Percentiles rank a stretch among this genome's conserved stretches.
phyloP scores from a whole-genome alignment of 495 filamentous ascomycete genomes.

The Aspergillus nanangensis region DNA sequence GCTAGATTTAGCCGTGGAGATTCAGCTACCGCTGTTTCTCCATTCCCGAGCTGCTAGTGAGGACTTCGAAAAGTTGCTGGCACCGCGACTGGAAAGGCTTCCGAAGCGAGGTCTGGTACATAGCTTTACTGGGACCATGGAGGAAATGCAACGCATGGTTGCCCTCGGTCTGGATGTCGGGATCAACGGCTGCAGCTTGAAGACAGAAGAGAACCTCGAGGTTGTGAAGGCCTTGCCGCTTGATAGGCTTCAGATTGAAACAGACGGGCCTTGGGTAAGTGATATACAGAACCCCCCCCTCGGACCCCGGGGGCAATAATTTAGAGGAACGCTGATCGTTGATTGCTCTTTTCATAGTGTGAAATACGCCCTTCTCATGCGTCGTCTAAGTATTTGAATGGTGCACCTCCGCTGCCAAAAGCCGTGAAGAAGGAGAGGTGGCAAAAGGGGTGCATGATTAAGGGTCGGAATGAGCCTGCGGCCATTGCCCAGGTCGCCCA shows the following conservation, averaged over 20 bases:
- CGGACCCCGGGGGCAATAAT: neutral
- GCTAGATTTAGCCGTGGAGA: constrained; percentile 67
- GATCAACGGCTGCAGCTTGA: constrained; percentile 88
- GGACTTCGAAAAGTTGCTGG: constrained; percentile 70
- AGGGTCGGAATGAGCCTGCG: constrained; percentile 87
- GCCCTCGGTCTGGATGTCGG: constrained; percentile 77
- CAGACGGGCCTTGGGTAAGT: constrained; percentile 81
- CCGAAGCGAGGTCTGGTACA: constrained; percentile 79
- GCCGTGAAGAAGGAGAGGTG: constrained; percentile 95
- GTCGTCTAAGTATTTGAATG: constrained; percentile 42
- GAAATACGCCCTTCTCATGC: constrained; percentile 54
- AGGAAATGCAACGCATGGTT: constrained; percentile 75
- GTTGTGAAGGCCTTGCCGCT: constrained; percentile 75
- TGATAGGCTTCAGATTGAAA: constrained; percentile 79
- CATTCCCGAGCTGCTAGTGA: constrained; percentile 80
- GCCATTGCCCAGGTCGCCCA: constrained; percentile 79
- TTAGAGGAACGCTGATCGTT: neutral
- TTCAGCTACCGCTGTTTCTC: constrained; percentile 82
- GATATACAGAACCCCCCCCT: no score
- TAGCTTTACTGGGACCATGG: constrained; percentile 80
- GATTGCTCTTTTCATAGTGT: constrained; percentile 31
- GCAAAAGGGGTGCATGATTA: constrained; percentile 75
- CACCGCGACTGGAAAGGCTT: constrained; percentile 47
- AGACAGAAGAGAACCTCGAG: constrained; percentile 81
- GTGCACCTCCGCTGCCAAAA: constrained; percentile 41